Evolutionary conservation across 2,329 filamentous ascomycete species (phyloP).

Genomic region (Colletotrichum endophyticum): DNA sequence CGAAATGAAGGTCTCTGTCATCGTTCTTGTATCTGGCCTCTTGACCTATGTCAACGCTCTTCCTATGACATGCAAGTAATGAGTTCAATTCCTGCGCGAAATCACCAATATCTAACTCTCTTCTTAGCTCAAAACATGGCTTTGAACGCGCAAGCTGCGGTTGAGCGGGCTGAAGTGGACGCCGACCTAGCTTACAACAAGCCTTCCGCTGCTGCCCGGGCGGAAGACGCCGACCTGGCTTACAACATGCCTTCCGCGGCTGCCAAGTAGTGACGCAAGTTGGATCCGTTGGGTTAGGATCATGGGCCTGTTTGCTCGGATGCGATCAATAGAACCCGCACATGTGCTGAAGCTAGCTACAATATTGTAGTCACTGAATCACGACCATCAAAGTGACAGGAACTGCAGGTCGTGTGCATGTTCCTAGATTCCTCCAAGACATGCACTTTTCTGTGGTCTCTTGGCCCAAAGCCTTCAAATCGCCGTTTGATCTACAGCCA

Average conservation of each 20-base stretch:
- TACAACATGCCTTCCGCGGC: neutral
- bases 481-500: neutral
- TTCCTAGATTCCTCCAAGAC: neutral
- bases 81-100: rapidly evolving
- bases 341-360: neutral
- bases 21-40: neutral
- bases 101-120: rapidly evolving
- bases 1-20: neutral
- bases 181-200: neutral
- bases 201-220: neutral
- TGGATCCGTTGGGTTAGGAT: neutral
- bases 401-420: neutral
- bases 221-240: too few relatives aligned
- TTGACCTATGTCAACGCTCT: neutral
- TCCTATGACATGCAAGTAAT: neutral
- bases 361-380: neutral
- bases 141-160: rapidly evolving
- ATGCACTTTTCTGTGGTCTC: neutral
- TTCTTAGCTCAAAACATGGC: rapidly evolving
- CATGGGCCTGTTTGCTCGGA: rapidly evolving
- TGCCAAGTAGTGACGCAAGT: neutral
- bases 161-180: neutral
- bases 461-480: neutral
- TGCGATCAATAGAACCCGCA: neutral
- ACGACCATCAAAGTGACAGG: neutral